phyloP scores from a whole-genome alignment of 257 asterid species.

The Rehmannia glutinosa region DNA sequence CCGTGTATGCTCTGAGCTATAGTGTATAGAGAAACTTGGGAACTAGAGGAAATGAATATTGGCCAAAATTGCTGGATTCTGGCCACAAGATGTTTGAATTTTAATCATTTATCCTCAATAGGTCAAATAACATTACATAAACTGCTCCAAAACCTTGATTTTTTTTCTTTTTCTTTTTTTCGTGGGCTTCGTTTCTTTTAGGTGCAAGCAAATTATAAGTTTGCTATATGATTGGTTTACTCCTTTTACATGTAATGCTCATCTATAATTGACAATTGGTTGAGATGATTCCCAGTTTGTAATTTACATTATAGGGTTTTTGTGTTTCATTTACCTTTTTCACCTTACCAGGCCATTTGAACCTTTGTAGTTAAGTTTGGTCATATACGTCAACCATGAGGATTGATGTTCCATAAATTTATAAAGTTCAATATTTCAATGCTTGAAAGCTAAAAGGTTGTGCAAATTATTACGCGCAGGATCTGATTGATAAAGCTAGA shows the following conservation, averaged over 20 bases:
- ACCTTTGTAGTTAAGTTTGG: background rate
- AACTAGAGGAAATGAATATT: background rate
- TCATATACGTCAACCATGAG: background rate
- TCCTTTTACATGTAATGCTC: background rate
- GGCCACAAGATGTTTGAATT: background rate
- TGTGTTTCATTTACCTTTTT: background rate
- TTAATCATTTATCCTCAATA: background rate
- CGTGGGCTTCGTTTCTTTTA: background rate
- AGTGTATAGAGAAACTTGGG: background rate
- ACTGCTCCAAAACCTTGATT: background rate
- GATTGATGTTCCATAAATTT: background rate
- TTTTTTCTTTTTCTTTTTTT: background rate
- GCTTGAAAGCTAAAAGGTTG: background rate
- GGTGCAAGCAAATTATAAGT: background rate
- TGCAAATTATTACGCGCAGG: constrained; percentile 40
- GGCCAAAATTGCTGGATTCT: background rate
- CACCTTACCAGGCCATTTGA: background rate
- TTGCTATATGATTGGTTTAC: background rate
- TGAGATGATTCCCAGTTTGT: constrained; percentile 1
- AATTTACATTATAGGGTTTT: background rate
- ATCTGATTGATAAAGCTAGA: constrained; percentile 84
- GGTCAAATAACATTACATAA: background rate
- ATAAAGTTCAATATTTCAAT: background rate
- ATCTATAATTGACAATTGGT: background rate
- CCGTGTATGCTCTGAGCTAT: background rate